Evolutionary conservation across 305 asterid species (phyloP).

Genomic region (Solanum aculeatissimum): DNA sequence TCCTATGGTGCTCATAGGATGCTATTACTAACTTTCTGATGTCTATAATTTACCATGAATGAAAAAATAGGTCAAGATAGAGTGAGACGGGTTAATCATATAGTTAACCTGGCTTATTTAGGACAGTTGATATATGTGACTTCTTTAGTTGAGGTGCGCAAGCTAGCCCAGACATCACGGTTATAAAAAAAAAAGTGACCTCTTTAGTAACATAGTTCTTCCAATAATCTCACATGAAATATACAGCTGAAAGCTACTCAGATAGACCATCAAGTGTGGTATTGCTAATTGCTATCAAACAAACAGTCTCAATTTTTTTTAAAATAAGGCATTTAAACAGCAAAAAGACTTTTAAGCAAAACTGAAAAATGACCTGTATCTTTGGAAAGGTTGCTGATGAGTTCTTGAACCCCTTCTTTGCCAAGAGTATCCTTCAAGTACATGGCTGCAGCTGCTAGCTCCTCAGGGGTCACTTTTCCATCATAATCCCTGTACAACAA

Average conservation of each 20-base stretch:
- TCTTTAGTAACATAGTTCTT: neutral
- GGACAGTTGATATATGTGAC: neutral
- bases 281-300: neutral
- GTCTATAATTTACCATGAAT: neutral
- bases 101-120: neutral
- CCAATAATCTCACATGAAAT: neutral
- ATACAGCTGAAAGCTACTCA: neutral
- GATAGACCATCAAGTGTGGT: neutral
- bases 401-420: conserved; percentile 70
- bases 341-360: neutral
- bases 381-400: conserved; percentile 73
- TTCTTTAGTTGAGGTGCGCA: neutral
- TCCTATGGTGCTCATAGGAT: neutral
- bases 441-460: conserved; percentile 68
- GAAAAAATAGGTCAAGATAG: neutral
- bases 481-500: conserved; percentile 51
- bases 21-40: neutral
- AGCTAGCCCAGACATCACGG: no score
- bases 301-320: neutral
- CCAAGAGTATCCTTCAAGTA: conserved; percentile 73
- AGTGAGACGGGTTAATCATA: neutral
- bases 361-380: conserved; percentile 40
- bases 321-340: neutral
- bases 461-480: conserved; percentile 79
- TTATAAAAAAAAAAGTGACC: neutral